These are phyloP conservation scores for Forsythia suspensa DNA, from an alignment of 257 asterid genomes.

Conservation along the genomic window DNA sequence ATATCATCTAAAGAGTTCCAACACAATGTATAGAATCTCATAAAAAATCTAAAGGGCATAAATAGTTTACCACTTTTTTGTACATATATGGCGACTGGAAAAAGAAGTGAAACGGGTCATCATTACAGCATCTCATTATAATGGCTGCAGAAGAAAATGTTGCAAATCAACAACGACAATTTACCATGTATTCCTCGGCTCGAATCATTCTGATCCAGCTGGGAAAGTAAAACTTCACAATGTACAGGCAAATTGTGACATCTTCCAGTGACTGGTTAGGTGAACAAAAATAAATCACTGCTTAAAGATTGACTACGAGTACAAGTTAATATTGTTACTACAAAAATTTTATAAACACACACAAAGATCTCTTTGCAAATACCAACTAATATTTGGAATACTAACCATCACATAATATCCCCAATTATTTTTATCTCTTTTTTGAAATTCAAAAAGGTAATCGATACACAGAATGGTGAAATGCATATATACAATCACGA, in stretches of 20 bases:
- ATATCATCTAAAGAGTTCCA: no score
- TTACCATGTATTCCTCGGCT: constrained; percentile 26
- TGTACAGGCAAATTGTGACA: constrained; percentile 15
- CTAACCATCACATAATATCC: no score
- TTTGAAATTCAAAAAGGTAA: no score
- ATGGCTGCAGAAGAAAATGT: not conserved
- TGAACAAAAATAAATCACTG: constrained; percentile 14
- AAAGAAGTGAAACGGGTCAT: no score
- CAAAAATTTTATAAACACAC: constrained; percentile 25
- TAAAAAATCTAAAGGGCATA: not conserved
- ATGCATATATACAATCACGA: constrained; percentile 34
- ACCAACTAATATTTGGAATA: no score
- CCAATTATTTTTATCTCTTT: no score
- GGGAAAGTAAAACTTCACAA: constrained; percentile 2
- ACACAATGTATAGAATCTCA: no score
- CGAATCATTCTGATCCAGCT: constrained; percentile 35
- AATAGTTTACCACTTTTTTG: not conserved
- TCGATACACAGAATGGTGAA: constrained; percentile 4
- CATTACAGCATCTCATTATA: no score
- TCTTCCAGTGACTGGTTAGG: constrained; percentile 7
- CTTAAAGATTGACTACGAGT: constrained; percentile 22
- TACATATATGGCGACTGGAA: not conserved
- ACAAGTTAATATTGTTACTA: constrained; percentile 13
- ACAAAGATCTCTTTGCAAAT: not conserved
- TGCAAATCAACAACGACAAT: not conserved